Evolutionary conservation across 176 grass and related monocot species (phyloP), one percentile per base, ranked within the genome.

Genomic region (Chloris gayana): DNA sequence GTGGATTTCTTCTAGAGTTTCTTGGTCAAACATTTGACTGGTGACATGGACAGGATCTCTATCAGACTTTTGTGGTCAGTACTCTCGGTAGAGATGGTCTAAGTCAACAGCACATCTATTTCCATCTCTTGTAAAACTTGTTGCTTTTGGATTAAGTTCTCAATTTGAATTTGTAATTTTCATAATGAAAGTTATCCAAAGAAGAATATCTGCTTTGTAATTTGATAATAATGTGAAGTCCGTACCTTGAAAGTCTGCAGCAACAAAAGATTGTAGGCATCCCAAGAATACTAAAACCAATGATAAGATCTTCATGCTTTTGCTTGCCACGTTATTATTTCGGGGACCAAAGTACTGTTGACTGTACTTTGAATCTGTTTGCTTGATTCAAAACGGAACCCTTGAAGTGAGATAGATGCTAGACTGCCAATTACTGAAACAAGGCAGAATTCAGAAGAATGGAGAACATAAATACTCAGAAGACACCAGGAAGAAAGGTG

Each of bases 221-320:
- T 80, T 80, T 79, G 39, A 21, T 3, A 64, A 78, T 76, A 83
- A 47, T 62, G 35, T 22, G 64, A 61, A 81, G 14, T 15, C 12
- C 77, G 79, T 81, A 94, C 94, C 72, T 91, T 94, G 76, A 58
- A 9, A 9, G 58, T 70, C 51, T 66, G 85, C 22, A 74, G 38
- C 38, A 82, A 66, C 35, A 74, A 69, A 81, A 85, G 54, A 69
- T 57, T 76, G 68, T 49, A 85, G 61, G 22, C 57, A 88, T 37
- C 60, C 82, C 75, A 78, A 72, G 22, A 90, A 76, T 73, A 92
- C 6, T 37, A 90, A 29, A 27, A 74, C 59, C 41, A 91, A 84
- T 32, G 63, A 66, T 62, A 89, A 32, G 31, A 89, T 47, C 44
- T 47, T 86, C 91, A 90, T 87, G 27, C 63, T 84, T 88, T 62